A percentile compares a stretch with the other conserved stretches of the same genome.
phyloP scores from a whole-genome alignment of 75 land plant species.

The Ceratopteris richardii region DNA sequence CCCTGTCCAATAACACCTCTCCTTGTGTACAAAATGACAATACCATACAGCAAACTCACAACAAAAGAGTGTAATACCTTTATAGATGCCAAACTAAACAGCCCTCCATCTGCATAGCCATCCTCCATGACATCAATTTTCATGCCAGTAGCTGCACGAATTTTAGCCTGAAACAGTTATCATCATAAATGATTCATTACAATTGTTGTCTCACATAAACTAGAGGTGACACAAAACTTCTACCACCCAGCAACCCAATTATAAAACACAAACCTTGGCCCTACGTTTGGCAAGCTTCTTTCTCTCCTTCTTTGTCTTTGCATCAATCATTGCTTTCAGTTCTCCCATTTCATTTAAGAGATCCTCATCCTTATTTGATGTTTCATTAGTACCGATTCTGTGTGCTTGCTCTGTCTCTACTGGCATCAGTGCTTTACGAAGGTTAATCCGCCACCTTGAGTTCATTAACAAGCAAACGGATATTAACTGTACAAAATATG shows the following conservation, averaged over 20 bases:
- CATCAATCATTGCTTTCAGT: constrained; percentile 50
- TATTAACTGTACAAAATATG: no score
- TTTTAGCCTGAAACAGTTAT: constrained; percentile 44
- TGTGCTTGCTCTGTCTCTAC: constrained; percentile 13
- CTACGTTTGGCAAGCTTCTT: constrained; percentile 62
- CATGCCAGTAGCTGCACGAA: constrained; percentile 73
- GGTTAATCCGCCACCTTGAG: constrained; percentile 66
- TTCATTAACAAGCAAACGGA: not conserved
- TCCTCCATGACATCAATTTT: constrained; percentile 83
- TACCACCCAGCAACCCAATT: no score
- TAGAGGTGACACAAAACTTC: no score
- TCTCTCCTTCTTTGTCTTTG: constrained; percentile 59
- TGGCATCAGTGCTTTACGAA: constrained; percentile 58
- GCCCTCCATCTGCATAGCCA: constrained; percentile 57
- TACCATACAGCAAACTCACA: no score
- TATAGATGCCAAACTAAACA: constrained; percentile 73
- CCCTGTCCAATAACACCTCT: no score
- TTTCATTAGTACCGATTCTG: constrained; percentile 9
- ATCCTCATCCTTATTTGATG: constrained; percentile 50
- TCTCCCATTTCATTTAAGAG: constrained; percentile 81
- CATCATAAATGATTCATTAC: no score
- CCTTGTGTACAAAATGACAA: no score
- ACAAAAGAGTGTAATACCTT: constrained; percentile 40
- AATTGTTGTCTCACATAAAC: no score
- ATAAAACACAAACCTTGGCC: constrained; percentile 55